Base-by-base conservation (phyloP, 805 yeast species). In the Ogataea paraovalis region DNA sequence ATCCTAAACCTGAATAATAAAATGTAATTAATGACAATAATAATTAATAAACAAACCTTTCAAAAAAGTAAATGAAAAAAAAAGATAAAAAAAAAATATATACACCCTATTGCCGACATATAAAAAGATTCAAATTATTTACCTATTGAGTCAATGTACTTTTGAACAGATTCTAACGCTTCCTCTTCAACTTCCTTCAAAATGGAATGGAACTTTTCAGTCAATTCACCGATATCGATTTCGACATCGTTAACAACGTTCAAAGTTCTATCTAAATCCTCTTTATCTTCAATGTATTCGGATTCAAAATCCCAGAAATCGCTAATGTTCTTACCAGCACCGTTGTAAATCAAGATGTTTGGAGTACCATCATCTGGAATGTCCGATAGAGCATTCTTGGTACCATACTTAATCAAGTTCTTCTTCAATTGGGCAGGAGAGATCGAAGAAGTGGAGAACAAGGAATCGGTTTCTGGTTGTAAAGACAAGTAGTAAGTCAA, bases 401-500 rank as follows among this genome's bases (percentile, higher is more conserved):
- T 79, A 59, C 85, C 84, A 64, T 72, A 87, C 47, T 79, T 78
- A 61, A 87, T 76, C 63, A 87, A 70, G 63, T 83, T 85, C 73
- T 83, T 81, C 78, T 87, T 87, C 69, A 87, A 72, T 68, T 83
- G 88, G 36, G 75, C 78, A 49, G 96, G 88, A 13, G 91, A 75
- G 43, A 86, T 72, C 36, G 73, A 62, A 41, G 76, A 77, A 21
- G 82, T 74, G 54, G 78, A 74, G 64, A 77, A 86, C 63, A 79
- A 80, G 44, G 90, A 83, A 42, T 75, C 79, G 13, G 81, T 66
- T 40, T 78, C 85, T 56, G 96, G 96, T 71, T 86, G 88, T 68
- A 90, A 78, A 6, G 96, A 85, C 65, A 91, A 73, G 72, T 80
- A 92, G 76, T 92, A 92, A 8, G 96, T 79, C 62, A 90, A 80